phyloP scores from a whole-genome alignment of 2,329 filamentous ascomycete genomes.

The Fusarium sp. region DNA sequence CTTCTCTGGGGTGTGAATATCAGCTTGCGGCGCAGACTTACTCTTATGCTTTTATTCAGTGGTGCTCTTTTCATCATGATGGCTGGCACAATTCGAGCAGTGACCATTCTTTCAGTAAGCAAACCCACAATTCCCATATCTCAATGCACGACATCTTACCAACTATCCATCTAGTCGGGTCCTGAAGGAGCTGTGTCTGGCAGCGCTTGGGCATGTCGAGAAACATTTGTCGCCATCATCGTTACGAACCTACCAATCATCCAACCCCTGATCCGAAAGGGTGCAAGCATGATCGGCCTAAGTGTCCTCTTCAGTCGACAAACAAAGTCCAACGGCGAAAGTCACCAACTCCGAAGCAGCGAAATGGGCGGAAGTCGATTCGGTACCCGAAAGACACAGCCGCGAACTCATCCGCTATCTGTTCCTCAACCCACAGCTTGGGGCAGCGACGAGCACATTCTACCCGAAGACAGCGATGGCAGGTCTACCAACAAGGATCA shows the following conservation, averaged over 20 bases:
- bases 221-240: slow-evolving; percentile 54
- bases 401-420: slow-evolving; percentile 15
- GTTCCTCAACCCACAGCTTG: slow-evolving; percentile 32
- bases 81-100: slow-evolving; percentile 37
- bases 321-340: slow-evolving; percentile 34
- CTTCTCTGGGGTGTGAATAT: slow-evolving; percentile 42
- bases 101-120: slow-evolving; percentile 34
- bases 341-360: slow-evolving; percentile 36
- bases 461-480: slow-evolving; percentile 18
- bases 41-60: slow-evolving; percentile 37
- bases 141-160: slow-evolving; percentile 2
- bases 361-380: slow-evolving; percentile 29
- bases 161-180: slow-evolving; percentile 14
- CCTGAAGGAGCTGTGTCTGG: slow-evolving; percentile 35
- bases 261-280: slow-evolving; percentile 35
- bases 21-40: slow-evolving; percentile 36
- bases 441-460: slow-evolving; percentile 40
- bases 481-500: slow-evolving; percentile 3
- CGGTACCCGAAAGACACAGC: slow-evolving; percentile 16
- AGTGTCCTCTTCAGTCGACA: slow-evolving; percentile 33
- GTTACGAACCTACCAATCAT: slow-evolving; percentile 51
- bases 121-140: background rate
- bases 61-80: slow-evolving; percentile 41
- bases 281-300: slow-evolving; percentile 35
- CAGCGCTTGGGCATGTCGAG: slow-evolving; percentile 52